Percentiles rank a stretch among this genome's conserved stretches.
Conservation (phyloP, 495 filamentous ascomycete genomes). For the Penicillium alfredii region DNA sequence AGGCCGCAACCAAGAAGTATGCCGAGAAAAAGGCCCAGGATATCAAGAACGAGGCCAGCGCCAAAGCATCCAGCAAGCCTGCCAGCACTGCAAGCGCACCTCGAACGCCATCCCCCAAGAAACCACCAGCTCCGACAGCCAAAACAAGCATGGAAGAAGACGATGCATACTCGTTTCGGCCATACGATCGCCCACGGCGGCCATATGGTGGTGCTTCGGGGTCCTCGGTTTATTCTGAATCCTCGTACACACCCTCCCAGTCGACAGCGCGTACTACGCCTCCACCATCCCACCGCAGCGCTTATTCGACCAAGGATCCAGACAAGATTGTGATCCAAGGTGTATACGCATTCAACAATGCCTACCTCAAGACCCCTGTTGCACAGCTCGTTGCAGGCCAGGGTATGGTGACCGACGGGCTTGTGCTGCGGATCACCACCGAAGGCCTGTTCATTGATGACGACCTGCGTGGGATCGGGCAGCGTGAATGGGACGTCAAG, state of each 20-base stretch:
- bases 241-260: constrained; percentile 74
- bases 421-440: constrained; percentile 76
- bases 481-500: constrained; percentile 97
- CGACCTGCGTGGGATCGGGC: constrained; percentile 75
- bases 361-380: constrained; percentile 71
- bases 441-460: constrained; percentile 97
- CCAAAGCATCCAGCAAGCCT: constrained; percentile 21
- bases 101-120: constrained; percentile 47
- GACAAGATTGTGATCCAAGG: constrained; percentile 91
- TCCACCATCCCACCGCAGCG: constrained; percentile 65
- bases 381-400: constrained; percentile 73
- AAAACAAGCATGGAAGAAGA: constrained; percentile 64
- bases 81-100: constrained; percentile 26
- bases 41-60: constrained; percentile 28
- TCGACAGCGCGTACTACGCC: constrained; percentile 82
- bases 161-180: constrained; percentile 68
- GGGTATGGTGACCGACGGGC: constrained; percentile 73
- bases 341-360: constrained; percentile 83
- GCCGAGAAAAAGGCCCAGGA: constrained; percentile 44
- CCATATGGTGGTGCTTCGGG: constrained; percentile 41
- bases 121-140: constrained; percentile 53
- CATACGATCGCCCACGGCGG: constrained; percentile 69
- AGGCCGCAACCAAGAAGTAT: constrained; percentile 40
- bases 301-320: constrained; percentile 81
- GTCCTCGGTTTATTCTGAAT: constrained; percentile 71